These are phyloP conservation scores for Mallotus japonicus DNA, from an alignment of 441 rosid species.

Conservation along the genomic window DNA sequence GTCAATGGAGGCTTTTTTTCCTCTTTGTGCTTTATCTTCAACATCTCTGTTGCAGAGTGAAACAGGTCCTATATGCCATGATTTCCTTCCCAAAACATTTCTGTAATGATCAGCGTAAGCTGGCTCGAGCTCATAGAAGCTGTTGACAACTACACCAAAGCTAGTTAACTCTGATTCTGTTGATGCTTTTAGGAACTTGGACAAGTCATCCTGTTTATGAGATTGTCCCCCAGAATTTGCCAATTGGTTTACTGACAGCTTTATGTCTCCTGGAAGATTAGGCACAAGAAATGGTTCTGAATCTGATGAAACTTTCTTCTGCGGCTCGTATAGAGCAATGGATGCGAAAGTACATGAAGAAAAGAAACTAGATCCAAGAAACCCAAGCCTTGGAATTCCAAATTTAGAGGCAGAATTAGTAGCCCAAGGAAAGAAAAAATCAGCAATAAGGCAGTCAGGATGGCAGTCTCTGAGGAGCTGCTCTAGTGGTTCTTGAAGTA, in stretches of 20 bases:
- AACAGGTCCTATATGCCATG: constrained; percentile 49
- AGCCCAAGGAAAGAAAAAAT: constrained; percentile 47
- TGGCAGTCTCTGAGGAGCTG: constrained; percentile 26
- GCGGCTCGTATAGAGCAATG: constrained; percentile 35
- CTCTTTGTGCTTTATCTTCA: constrained; percentile 34
- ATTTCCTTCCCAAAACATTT: constrained; percentile 29
- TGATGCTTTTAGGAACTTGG: background rate
- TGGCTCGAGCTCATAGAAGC: background rate
- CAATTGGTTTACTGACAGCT: constrained; percentile 31
- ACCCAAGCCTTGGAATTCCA: constrained; percentile 48
- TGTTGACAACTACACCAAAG: constrained; percentile 24
- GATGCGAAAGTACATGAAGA: constrained; percentile 30
- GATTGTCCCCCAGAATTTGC: constrained; percentile 3
- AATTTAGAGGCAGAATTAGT: too few relatives aligned
- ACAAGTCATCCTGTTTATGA: background rate
- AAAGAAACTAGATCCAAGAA: constrained; percentile 45
- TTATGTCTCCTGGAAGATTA: constrained; percentile 21
- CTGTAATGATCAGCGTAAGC: constrained; percentile 44
- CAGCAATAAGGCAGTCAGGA: constrained; percentile 36
- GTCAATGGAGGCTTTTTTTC: constrained; percentile 21
- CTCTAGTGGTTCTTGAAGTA: constrained; percentile 44
- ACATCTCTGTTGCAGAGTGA: constrained; percentile 29
- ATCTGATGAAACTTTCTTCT: constrained; percentile 40
- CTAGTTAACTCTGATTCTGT: too few relatives aligned
- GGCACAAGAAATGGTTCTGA: constrained; percentile 43